A percentile compares a stretch with the other conserved stretches of the same genome.
phyloP scores from a whole-genome alignment of 768 basidiomycete species.

The Leccinellum luteum region DNA sequence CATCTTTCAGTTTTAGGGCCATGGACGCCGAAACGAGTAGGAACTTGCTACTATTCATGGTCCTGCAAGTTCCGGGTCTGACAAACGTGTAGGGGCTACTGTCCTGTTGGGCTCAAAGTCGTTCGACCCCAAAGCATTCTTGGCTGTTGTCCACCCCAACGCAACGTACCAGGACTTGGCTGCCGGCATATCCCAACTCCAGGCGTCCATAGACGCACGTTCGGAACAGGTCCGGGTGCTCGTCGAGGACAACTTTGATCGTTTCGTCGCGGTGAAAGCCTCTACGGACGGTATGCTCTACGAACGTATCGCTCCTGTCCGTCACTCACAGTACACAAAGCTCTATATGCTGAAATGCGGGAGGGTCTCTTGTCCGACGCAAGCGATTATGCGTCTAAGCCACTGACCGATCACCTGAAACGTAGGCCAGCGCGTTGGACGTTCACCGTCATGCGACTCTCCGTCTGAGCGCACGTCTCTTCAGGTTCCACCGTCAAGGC shows the following conservation, averaged over 20 bases:
- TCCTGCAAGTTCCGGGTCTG: slow-evolving; percentile 6
- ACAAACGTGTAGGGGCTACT: slow-evolving; percentile 56
- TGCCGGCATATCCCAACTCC: slow-evolving; percentile 69
- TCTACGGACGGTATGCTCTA: slow-evolving; percentile 79
- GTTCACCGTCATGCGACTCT: neutral
- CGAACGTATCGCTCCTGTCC: neutral
- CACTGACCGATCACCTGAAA: slow-evolving; percentile 81
- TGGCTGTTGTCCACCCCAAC: slow-evolving; percentile 89
- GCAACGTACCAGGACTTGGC: slow-evolving; percentile 92
- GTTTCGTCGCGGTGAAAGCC: slow-evolving; percentile 96
- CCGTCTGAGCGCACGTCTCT: slow-evolving; percentile 4
- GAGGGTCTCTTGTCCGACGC: slow-evolving; percentile 76
- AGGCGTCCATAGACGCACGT: slow-evolving; percentile 79
- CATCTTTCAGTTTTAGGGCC: slow-evolving; percentile 48
- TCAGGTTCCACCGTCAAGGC: slow-evolving; percentile 90
- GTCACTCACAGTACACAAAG: slow-evolving; percentile 47
- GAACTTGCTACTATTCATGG: slow-evolving; percentile 15
- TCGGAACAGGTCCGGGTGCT: slow-evolving; percentile 93
- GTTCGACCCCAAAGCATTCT: slow-evolving; percentile 93
- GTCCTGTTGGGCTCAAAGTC: slow-evolving; percentile 88
- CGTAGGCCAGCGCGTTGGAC: slow-evolving; percentile 42
- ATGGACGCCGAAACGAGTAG: slow-evolving; percentile 78
- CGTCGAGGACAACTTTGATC: slow-evolving; percentile 97
- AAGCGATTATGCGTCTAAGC: slow-evolving; percentile 80
- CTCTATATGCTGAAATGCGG: slow-evolving; percentile 89